Conservation (phyloP, 257 asterid genomes). For the Ajuga chamaepitys region DNA sequence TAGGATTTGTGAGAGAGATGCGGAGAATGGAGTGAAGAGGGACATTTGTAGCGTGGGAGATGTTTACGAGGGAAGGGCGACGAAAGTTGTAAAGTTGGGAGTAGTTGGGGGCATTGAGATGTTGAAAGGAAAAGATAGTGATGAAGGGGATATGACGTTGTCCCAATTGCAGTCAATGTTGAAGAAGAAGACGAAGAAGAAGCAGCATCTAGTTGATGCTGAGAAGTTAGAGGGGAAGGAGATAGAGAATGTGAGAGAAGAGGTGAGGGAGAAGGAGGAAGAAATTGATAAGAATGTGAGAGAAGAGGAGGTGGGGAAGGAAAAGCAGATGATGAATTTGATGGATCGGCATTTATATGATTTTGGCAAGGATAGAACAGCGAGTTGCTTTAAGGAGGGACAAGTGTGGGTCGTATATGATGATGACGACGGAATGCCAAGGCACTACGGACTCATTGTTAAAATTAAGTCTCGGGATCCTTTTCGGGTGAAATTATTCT, state of each 20-base stretch:
- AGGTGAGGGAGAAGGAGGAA: neutral
- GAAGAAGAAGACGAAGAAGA: slow-evolving; percentile 30
- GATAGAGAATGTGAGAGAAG: no score
- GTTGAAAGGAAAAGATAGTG: slow-evolving; percentile 27
- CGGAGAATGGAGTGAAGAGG: slow-evolving; percentile 29
- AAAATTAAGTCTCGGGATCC: slow-evolving; percentile 55
- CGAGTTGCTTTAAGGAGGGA: slow-evolving; percentile 68
- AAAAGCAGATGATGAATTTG: slow-evolving; percentile 1
- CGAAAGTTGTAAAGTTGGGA: slow-evolving; percentile 6
- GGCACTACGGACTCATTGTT: slow-evolving; percentile 74
- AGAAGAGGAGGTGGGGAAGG: neutral
- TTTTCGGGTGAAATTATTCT: slow-evolving; percentile 53
- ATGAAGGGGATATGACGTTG: slow-evolving; percentile 71
- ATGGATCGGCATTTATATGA: slow-evolving; percentile 41
- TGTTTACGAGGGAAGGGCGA: slow-evolving; percentile 20
- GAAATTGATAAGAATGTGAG: slow-evolving; percentile 2
- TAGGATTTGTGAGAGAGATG: slow-evolving; percentile 44
- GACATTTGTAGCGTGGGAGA: slow-evolving; percentile 33
- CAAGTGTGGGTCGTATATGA: slow-evolving; percentile 92
- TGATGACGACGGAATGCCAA: slow-evolving; percentile 71
- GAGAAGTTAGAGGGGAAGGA: slow-evolving; percentile 13
- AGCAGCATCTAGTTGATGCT: slow-evolving; percentile 18
- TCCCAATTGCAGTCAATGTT: slow-evolving; percentile 62
- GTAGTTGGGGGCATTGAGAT: no score
- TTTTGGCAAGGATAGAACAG: slow-evolving; percentile 65